Evolutionary conservation across 2,329 filamentous ascomycete genomes (phyloP).

Genomic region (Aspergillus ibericus): DNA sequence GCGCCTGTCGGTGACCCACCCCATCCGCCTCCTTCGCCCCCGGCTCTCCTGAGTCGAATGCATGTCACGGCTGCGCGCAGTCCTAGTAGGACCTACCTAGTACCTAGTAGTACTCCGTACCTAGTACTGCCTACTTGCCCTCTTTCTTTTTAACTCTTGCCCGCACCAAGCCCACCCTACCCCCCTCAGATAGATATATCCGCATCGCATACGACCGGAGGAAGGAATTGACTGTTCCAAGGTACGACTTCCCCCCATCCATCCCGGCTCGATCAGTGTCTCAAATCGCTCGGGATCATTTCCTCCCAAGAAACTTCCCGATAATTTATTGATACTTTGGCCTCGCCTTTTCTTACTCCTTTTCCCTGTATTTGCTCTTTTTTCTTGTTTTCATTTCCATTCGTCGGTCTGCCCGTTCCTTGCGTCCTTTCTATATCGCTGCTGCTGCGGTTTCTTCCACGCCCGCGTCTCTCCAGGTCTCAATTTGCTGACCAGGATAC

Average conservation of each 20-base stretch:
- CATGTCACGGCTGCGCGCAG: conserved; percentile 10
- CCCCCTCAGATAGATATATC: neutral
- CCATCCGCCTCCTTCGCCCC: conserved; percentile 7
- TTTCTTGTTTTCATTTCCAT: neutral
- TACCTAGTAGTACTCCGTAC: no score
- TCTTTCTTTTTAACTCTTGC: neutral
- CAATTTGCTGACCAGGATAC: neutral
- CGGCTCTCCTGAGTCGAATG: conserved; percentile 14
- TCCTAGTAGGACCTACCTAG: no score
- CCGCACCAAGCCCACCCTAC: neutral
- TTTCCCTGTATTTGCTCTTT: neutral
- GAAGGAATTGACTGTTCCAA: neutral
- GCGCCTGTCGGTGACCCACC: conserved; percentile 11
- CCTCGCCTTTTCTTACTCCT: neutral
- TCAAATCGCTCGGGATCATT: neutral
- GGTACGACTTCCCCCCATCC: neutral
- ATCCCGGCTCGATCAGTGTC: neutral
- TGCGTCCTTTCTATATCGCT: neutral
- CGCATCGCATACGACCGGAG: neutral
- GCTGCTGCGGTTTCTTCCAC: neutral
- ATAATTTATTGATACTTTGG: neutral
- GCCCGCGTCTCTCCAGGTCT: neutral
- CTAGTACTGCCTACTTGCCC: no score
- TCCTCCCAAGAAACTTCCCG: neutral
- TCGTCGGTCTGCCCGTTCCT: neutral